phyloP scores from a whole-genome alignment of 2,329 filamentous ascomycete genomes.

The Verticillium longisporum region DNA sequence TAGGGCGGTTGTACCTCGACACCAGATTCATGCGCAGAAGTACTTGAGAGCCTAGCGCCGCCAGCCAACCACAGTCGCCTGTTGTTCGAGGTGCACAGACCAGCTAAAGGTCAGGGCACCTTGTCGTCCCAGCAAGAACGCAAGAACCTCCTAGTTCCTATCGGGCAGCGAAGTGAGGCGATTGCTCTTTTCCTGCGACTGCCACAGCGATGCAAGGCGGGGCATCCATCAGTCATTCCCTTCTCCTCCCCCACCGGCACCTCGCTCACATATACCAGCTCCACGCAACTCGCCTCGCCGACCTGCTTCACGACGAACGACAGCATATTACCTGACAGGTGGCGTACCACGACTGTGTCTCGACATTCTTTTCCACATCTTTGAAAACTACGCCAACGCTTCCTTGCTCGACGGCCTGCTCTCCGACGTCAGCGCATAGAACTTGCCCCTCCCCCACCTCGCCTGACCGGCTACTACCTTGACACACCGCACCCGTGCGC shows the following conservation, averaged over 20 bases:
- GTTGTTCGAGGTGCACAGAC: not conserved
- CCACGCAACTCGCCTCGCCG: not conserved
- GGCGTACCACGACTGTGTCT: not conserved
- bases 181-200: not conserved
- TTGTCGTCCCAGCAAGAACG: not conserved
- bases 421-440: not conserved
- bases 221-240: not conserved
- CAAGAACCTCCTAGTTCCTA: not conserved
- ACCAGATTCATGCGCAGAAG: not conserved
- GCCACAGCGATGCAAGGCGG: not conserved
- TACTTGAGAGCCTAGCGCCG: not conserved
- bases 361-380: not conserved
- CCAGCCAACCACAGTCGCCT: not conserved
- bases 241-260: not conserved
- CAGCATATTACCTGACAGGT: not conserved
- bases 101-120: not conserved
- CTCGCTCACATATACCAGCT: not conserved
- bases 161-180: not conserved
- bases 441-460: not conserved
- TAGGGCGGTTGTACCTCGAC: not conserved
- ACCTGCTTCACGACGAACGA: not conserved
- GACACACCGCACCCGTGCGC: not conserved
- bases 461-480: not conserved
- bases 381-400: not conserved
- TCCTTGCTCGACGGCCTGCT: not conserved